A percentile compares a stretch with the other conserved stretches of the same genome.
These are phyloP conservation scores for Bjerkandera adusta DNA, from an alignment of 1,284 basidiomycete genomes.

Conservation along the genomic window DNA sequence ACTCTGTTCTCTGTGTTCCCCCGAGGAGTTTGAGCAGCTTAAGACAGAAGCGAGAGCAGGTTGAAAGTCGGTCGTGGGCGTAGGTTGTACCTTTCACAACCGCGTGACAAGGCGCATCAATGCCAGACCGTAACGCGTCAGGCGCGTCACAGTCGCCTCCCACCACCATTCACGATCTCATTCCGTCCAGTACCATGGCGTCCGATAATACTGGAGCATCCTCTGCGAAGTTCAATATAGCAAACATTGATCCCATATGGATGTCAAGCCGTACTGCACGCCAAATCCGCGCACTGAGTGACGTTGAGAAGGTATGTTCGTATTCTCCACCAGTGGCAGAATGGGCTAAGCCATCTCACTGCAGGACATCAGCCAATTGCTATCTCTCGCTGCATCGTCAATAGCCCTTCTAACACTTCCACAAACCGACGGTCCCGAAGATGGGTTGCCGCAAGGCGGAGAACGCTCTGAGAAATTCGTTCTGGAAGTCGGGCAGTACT, in stretches of 20 bases:
- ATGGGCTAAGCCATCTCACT: neutral
- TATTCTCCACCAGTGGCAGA: neutral
- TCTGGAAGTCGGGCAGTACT: slow-evolving; percentile 79
- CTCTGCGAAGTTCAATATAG: neutral
- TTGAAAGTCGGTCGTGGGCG: too few species aligned
- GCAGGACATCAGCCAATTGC: slow-evolving; percentile 72
- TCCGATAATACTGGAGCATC: neutral
- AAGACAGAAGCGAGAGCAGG: too few species aligned
- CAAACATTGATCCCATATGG: slow-evolving; percentile 65
- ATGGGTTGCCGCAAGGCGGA: slow-evolving; percentile 70
- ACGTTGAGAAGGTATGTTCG: slow-evolving; percentile 69
- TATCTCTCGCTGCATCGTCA: slow-evolving; percentile 71
- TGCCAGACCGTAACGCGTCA: neutral
- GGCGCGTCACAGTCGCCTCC: neutral
- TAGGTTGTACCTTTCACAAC: too few species aligned
- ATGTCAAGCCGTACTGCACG: slow-evolving; percentile 75
- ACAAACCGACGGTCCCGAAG: slow-evolving; percentile 66
- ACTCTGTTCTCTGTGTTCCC: neutral
- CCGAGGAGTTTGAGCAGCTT: too few species aligned
- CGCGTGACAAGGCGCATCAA: neutral
- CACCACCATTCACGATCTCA: neutral
- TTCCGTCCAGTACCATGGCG: neutral
- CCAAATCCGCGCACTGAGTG: slow-evolving; percentile 77
- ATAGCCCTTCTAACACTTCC: slow-evolving; percentile 75
- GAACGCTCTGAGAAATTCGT: slow-evolving; percentile 83